Evolutionary conservation across 2,329 filamentous ascomycete species (phyloP).

Genomic region (Akanthomyces uredinophilus): DNA sequence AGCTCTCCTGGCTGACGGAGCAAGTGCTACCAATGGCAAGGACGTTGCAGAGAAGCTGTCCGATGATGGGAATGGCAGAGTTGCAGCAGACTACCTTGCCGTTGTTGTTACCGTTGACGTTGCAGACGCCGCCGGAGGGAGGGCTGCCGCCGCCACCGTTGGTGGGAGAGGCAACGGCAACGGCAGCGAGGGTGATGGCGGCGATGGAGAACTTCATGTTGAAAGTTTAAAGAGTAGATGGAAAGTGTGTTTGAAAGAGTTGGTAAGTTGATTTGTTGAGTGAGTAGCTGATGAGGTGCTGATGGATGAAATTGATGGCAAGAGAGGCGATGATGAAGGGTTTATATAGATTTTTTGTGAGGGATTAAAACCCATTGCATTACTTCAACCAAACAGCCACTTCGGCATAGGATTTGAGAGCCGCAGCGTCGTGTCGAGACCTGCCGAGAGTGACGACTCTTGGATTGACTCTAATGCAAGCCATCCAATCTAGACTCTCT

Average conservation of each 20-base stretch:
- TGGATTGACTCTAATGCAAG: background rate
- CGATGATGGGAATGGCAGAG: conserved; percentile 6
- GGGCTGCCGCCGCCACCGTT: background rate
- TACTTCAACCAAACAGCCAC: background rate
- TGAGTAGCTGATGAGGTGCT: background rate
- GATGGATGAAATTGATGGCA: background rate
- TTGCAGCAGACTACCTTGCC: conserved; percentile 7
- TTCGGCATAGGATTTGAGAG: background rate
- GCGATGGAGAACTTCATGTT: conserved; percentile 10
- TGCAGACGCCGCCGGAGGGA: background rate
- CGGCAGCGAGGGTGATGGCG: background rate
- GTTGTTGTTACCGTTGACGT: background rate
- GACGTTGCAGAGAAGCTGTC: conserved; percentile 3
- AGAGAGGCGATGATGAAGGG: background rate
- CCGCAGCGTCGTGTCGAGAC: background rate
- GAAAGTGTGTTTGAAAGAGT: background rate
- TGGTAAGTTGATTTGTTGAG: background rate
- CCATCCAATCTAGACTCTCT: too few species aligned
- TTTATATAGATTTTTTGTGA: background rate
- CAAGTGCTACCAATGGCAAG: background rate
- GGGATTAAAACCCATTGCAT: background rate
- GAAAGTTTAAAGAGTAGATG: background rate
- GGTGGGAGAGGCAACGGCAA: background rate
- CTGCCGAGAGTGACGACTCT: background rate
- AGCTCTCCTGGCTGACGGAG: background rate